Conservation (phyloP, 352 stramenopile species). For the Phytophthora palmivora region DNA sequence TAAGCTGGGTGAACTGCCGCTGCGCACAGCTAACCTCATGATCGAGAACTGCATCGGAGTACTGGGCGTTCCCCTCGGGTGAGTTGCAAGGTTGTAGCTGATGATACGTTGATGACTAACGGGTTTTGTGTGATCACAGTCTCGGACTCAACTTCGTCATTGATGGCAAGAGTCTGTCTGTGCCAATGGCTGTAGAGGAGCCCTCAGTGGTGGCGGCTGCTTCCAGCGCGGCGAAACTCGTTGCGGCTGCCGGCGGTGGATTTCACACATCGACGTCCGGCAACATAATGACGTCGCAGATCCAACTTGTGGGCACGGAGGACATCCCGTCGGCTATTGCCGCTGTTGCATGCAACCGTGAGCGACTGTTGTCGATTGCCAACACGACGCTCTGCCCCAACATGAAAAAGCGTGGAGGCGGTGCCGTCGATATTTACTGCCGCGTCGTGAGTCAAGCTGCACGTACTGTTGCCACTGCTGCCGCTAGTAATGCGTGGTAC, state of each 20-base stretch:
- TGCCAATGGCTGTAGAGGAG: conserved; percentile 89
- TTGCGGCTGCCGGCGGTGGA: conserved; percentile 71
- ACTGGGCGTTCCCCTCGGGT: conserved; percentile 85
- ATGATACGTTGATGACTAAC: conserved; percentile 5
- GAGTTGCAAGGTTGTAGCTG: conserved; percentile 8
- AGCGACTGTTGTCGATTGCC: conserved; percentile 68
- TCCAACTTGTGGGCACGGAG: conserved; percentile 80
- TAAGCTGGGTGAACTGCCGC: conserved; percentile 74
- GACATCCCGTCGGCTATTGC: conserved; percentile 63
- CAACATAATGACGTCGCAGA: conserved; percentile 91
- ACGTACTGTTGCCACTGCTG: conserved; percentile 27
- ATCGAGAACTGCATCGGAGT: conserved; percentile 92
- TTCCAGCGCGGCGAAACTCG: conserved; percentile 85
- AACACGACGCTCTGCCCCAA: conserved; percentile 84
- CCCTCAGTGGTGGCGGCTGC: conserved; percentile 86
- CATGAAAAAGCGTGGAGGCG: conserved; percentile 89
- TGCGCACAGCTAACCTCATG: conserved; percentile 87
- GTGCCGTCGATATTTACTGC: conserved; percentile 82
- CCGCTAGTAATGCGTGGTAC: conserved; percentile 59
- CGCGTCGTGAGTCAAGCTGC: conserved; percentile 70
- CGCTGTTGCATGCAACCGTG: conserved; percentile 58
- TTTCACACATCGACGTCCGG: conserved; percentile 78
- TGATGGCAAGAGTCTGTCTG: conserved; percentile 76
- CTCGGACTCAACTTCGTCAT: conserved; percentile 89
- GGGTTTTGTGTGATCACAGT: conserved; percentile 21